Evolutionary conservation across 139 green algal species (phyloP).

Genomic region (Closterium sp.): DNA sequence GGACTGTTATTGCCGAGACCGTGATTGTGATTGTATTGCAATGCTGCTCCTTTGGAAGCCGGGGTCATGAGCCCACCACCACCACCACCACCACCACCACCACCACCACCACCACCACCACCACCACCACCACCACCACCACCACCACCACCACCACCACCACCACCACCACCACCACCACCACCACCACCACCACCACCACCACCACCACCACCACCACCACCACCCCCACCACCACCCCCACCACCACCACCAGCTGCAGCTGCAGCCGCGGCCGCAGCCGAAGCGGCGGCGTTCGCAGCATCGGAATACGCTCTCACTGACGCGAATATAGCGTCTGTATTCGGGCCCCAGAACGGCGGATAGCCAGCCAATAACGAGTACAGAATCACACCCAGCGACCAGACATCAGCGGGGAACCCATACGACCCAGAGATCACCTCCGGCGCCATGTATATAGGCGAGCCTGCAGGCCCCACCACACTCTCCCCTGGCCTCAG

Average conservation of each 20-base stretch:
- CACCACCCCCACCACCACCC: constrained; percentile 5
- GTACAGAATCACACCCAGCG: background rate
- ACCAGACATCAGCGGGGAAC: background rate
- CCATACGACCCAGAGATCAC: background rate
- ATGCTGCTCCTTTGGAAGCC: background rate
- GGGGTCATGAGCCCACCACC: background rate
- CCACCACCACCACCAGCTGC: background rate
- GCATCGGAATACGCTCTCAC: background rate
- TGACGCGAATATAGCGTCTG: background rate
- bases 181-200: constrained; percentile 12
- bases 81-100: constrained; percentile 3
- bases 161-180: constrained; percentile 13
- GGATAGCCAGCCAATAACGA: constrained; percentile 1
- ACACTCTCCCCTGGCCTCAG: background rate
- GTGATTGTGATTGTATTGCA: background rate
- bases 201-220: constrained; percentile 13
- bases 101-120: constrained; percentile 9
- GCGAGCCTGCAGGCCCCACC: background rate
- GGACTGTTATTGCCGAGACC: background rate
- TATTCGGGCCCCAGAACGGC: background rate
- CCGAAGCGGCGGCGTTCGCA: background rate
- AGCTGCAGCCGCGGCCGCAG: background rate
- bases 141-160: constrained; percentile 13
- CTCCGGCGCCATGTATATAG: background rate
- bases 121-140: background rate